These are phyloP conservation scores for Penicillium decumbens DNA, from an alignment of 2,329 filamentous ascomycete species.

Conservation along the genomic window DNA sequence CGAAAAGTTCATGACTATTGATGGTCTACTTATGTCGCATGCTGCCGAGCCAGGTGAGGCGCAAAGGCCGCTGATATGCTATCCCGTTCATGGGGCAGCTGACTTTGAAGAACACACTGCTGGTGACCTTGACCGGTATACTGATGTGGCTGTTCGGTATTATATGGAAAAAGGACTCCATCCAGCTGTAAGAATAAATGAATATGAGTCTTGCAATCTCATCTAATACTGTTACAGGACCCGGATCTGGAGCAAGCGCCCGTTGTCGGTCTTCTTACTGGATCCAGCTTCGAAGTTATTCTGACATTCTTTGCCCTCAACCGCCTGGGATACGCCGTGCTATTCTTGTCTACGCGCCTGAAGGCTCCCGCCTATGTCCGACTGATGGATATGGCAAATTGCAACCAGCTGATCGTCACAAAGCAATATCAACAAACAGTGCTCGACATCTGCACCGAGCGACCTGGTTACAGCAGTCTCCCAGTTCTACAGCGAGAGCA, in stretches of 20 bases:
- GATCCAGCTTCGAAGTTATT: constrained; percentile 54
- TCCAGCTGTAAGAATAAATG: constrained; percentile 12
- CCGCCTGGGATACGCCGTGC: constrained; percentile 52
- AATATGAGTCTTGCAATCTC: fast-evolving
- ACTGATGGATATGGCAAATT: constrained; percentile 43
- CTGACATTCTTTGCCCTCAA: constrained; percentile 53
- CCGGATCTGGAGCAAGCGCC: constrained; percentile 30
- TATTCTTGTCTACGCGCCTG: constrained; percentile 54
- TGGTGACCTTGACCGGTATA: constrained; percentile 19
- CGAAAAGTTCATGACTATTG: constrained; percentile 20
- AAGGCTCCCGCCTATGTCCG: constrained; percentile 49
- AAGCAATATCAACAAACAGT: constrained; percentile 21
- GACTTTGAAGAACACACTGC: constrained; percentile 24
- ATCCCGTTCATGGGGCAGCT: constrained; percentile 13
- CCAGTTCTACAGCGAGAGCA: constrained; percentile 17
- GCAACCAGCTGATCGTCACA: constrained; percentile 23
- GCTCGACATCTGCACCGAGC: constrained; percentile 14
- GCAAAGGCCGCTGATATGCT: constrained; percentile 17
- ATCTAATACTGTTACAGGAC: constrained; percentile 8
- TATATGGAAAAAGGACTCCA: constrained; percentile 17
- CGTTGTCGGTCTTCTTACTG: constrained; percentile 51
- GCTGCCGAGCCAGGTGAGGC: constrained; percentile 15
- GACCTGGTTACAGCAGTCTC: constrained; percentile 21
- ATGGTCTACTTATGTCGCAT: constrained; percentile 20
- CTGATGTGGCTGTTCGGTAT: constrained; percentile 19